phyloP scores from a whole-genome alignment of 768 basidiomycete genomes.

The Tephrocybe sp. region DNA sequence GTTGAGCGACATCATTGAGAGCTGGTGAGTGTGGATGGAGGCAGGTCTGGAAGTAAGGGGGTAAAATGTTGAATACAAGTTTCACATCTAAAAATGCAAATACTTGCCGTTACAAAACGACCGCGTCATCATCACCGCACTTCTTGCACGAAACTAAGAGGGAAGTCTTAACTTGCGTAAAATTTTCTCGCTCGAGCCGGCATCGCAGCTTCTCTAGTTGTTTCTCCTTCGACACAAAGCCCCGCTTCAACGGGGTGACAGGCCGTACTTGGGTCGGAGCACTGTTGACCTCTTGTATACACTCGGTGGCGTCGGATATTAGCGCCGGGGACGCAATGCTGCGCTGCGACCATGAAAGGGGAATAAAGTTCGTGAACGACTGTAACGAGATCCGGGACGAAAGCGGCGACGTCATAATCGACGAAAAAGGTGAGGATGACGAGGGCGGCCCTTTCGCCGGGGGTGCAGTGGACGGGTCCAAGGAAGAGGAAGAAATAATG shows the following conservation, averaged over 20 bases:
- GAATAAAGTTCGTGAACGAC: conserved; percentile 60
- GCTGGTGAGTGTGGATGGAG: conserved; percentile 18
- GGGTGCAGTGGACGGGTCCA: conserved; percentile 1
- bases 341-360: conserved; percentile 51
- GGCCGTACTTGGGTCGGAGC: neutral
- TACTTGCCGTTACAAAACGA: conserved; percentile 40
- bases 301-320: neutral
- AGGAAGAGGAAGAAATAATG: conserved; percentile 5
- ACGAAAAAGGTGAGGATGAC: conserved; percentile 41
- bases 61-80: neutral
- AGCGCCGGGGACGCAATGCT: conserved; percentile 24
- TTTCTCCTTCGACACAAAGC: conserved; percentile 61
- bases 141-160: conserved; percentile 35
- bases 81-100: neutral
- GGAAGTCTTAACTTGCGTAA: conserved; percentile 24
- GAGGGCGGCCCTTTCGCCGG: conserved; percentile 19
- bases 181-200: conserved; percentile 48
- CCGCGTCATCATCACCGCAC: conserved; percentile 36
- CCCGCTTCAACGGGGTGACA: conserved; percentile 20
- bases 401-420: conserved; percentile 51
- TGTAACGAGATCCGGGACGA: conserved; percentile 60
- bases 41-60: neutral
- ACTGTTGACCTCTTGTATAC: neutral
- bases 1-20: conserved; percentile 21
- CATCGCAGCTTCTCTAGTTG: conserved; percentile 65